phyloP scores from a whole-genome alignment of 2,329 filamentous ascomycete genomes.

The Microthyrium microscopicum region DNA sequence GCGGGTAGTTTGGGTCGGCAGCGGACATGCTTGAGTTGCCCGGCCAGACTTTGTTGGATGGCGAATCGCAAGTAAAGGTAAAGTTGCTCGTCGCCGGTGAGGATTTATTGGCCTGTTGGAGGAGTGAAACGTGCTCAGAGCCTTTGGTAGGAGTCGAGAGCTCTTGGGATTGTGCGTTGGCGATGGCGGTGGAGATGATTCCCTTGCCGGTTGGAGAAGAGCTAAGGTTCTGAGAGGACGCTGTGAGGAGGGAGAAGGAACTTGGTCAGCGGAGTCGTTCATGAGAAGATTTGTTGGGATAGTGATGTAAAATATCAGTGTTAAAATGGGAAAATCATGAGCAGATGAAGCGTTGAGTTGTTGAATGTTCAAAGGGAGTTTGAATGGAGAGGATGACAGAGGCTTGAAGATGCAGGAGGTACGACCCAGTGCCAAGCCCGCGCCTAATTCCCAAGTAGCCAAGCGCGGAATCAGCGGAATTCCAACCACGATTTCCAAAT shows the following conservation, averaged over 20 bases:
- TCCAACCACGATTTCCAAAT: too few relatives aligned
- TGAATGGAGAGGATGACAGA: too few relatives aligned
- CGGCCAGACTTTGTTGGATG: constrained; percentile 64
- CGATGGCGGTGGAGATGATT: constrained; percentile 85
- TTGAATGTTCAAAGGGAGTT: too few relatives aligned
- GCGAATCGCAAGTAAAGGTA: constrained; percentile 89
- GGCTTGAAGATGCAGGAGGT: too few relatives aligned
- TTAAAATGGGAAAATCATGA: too few relatives aligned
- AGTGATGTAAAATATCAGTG: too few relatives aligned
- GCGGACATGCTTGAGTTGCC: constrained; percentile 22
- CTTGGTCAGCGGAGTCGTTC: background rate
- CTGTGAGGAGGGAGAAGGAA: background rate
- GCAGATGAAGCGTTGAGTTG: too few relatives aligned
- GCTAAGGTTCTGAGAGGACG: background rate
- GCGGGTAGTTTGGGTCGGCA: constrained; percentile 10
- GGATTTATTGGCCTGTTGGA: constrained; percentile 49
- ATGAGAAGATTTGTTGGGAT: too few relatives aligned
- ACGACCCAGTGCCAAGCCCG: too few relatives aligned
- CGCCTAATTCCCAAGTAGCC: too few relatives aligned
- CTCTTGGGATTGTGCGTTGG: constrained; percentile 25
- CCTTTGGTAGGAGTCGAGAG: constrained; percentile 38
- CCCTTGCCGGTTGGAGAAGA: constrained; percentile 40
- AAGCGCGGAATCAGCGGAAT: too few relatives aligned
- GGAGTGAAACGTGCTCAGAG: constrained; percentile 62
- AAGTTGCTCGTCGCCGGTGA: constrained; percentile 71